phyloP scores from a whole-genome alignment of 805 yeast genomes.

The Schwanniomyces occidentalis region DNA sequence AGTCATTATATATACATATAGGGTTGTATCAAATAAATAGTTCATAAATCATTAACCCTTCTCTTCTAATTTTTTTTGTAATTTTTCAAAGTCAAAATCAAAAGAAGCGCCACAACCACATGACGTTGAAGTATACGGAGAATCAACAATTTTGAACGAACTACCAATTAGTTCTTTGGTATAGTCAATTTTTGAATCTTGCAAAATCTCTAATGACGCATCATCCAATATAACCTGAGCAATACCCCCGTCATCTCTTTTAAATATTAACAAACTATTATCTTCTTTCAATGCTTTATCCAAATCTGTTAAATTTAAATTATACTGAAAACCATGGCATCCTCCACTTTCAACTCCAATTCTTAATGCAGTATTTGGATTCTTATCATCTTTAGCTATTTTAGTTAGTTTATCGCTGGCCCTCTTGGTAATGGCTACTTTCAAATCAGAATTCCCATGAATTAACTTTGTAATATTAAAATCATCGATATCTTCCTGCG shows the following conservation, averaged over 20 bases:
- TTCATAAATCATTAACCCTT: conserved; percentile 3
- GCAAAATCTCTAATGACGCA: conserved; percentile 72
- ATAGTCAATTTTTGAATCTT: conserved; percentile 85
- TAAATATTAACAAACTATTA: conserved; percentile 53
- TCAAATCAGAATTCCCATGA: conserved; percentile 36
- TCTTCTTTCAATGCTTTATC: conserved; percentile 34
- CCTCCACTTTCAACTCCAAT: conserved; percentile 93
- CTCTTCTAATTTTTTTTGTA: conserved; percentile 20
- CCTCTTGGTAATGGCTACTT: conserved; percentile 46
- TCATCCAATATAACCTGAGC: conserved; percentile 80
- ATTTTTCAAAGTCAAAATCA: conserved; percentile 49
- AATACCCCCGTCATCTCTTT: conserved; percentile 51
- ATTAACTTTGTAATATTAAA: conserved; percentile 34
- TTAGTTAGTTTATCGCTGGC: conserved; percentile 54
- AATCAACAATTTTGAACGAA: conserved; percentile 85
- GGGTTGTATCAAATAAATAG: no score
- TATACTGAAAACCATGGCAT: conserved; percentile 96
- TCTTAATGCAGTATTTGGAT: conserved; percentile 63
- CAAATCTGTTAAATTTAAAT: conserved; percentile 59
- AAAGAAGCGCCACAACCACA: conserved; percentile 50
- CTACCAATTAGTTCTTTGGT: conserved; percentile 93
- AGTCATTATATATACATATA: no score
- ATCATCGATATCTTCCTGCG: conserved; percentile 27
- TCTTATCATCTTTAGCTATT: conserved; percentile 53
- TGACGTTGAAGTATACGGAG: conserved; percentile 72